Percentiles rank a stretch among this genome's conserved stretches.
These are phyloP conservation scores for Cyanidioschyzon merolae DNA, from an alignment of 23 red algal species.

Conservation along the genomic window DNA sequence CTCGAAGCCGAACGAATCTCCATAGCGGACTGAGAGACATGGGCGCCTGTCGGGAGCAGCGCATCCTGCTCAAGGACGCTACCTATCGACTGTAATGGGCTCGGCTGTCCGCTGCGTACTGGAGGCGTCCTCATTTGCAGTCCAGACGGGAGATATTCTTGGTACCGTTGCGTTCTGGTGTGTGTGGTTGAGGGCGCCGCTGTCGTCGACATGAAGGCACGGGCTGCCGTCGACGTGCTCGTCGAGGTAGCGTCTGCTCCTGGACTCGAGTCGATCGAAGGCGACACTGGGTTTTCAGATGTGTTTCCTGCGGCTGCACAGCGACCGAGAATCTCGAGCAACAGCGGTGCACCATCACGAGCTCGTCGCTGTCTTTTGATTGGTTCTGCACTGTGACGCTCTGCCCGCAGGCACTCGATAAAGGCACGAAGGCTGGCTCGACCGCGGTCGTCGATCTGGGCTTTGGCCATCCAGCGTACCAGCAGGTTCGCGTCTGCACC, in stretches of 20 bases:
- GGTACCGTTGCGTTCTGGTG: not conserved
- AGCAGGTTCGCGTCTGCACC: not conserved
- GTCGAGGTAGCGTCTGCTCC: not conserved
- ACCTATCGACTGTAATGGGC: not conserved
- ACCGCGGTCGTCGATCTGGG: constrained; percentile 8
- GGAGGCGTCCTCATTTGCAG: not conserved
- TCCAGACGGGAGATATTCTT: too few species aligned
- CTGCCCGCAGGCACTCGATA: constrained; percentile 3
- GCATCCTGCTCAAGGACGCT: not conserved
- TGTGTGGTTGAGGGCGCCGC: not conserved
- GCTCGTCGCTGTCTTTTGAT: not conserved
- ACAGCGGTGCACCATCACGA: not conserved
- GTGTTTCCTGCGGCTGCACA: not conserved
- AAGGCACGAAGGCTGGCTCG: not conserved
- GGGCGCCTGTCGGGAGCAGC: not conserved
- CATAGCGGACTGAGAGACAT: not conserved
- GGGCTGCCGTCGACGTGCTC: not conserved
- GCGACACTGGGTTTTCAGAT: not conserved
- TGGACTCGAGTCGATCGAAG: not conserved
- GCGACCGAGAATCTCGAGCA: not conserved
- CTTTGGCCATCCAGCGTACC: not conserved
- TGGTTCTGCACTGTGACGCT: constrained; percentile 8
- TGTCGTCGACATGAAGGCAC: not conserved
- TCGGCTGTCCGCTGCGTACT: not conserved
- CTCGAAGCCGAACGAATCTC: not conserved